Conservation (phyloP, 768 basidiomycete genomes). For the Leccinum subgranulosum region DNA sequence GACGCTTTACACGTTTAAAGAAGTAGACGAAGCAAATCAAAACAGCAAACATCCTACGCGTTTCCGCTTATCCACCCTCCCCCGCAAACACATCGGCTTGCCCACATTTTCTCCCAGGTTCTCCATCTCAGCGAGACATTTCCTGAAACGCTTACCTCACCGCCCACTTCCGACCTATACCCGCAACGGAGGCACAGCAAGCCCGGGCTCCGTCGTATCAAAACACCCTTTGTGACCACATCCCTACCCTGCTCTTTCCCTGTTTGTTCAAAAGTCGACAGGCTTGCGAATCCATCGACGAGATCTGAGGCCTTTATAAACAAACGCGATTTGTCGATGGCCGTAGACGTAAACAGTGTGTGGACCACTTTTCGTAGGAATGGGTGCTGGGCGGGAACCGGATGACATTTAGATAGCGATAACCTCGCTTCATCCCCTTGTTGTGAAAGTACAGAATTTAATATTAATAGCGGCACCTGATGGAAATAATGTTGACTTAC, state of each 20-base stretch:
- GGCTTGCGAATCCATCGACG: constrained; percentile 54
- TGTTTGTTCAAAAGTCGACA: constrained; percentile 36
- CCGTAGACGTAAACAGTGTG: constrained; percentile 44
- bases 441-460: neutral
- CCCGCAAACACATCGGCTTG: constrained; percentile 63
- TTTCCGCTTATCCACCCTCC: constrained; percentile 50
- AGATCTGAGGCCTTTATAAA: constrained; percentile 74
- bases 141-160: constrained; percentile 26
- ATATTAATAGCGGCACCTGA: neutral
- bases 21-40: neutral
- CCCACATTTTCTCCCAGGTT: constrained; percentile 65
- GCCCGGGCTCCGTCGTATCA: constrained; percentile 38
- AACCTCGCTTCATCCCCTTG: constrained; percentile 50
- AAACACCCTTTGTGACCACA: constrained; percentile 58
- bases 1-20: neutral
- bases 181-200: constrained; percentile 63
- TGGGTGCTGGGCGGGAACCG: constrained; percentile 43
- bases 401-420: constrained; percentile 60
- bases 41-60: constrained; percentile 4
- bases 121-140: constrained; percentile 48
- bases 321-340: constrained; percentile 62
- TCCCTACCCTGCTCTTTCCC: constrained; percentile 47
- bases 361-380: constrained; percentile 43
- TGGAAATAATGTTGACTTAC: constrained; percentile 20
- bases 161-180: constrained; percentile 48